phyloP scores from a whole-genome alignment of 192 early-diverging fungal species.

The Entrophospora sp. region DNA sequence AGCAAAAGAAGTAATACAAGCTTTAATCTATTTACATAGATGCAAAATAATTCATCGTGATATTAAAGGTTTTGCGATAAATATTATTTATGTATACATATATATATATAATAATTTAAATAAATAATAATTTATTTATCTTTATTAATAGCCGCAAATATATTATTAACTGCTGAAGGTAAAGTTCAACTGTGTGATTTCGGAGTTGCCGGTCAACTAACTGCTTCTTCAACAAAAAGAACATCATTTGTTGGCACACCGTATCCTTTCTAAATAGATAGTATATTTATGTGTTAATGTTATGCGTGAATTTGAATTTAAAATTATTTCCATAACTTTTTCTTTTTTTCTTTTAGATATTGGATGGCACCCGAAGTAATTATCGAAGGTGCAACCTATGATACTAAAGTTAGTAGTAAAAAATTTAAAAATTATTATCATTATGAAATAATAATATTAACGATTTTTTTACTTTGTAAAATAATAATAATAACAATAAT shows the following conservation, averaged over 20 bases:
- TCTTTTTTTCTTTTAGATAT: slow-evolving; percentile 31
- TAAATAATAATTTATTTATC: background rate
- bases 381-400: slow-evolving; percentile 74
- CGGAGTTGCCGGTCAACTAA: slow-evolving; percentile 84
- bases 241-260: slow-evolving; percentile 96
- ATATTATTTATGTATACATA: no score
- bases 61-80: slow-evolving; percentile 97
- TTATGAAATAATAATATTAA: background rate
- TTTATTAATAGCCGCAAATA: slow-evolving; percentile 70
- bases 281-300: background rate
- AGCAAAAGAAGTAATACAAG: slow-evolving; percentile 77
- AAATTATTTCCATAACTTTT: background rate
- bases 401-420: slow-evolving; percentile 57
- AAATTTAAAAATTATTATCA: background rate
- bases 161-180: slow-evolving; percentile 82
- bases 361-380: slow-evolving; percentile 90
- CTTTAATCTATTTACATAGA: slow-evolving; percentile 89
- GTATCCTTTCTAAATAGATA: slow-evolving; percentile 25
- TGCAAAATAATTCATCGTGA: slow-evolving; percentile 94
- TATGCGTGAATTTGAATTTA: background rate
- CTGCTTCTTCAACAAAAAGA: slow-evolving; percentile 57
- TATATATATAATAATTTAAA: background rate
- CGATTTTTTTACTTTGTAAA: no score
- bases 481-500: background rate
- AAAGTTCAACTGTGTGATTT: slow-evolving; percentile 94